Evolutionary conservation across 495 filamentous ascomycete species (phyloP), one percentile per base, ranked within the genome.

Genomic region (Hypoxylon trugodes): DNA sequence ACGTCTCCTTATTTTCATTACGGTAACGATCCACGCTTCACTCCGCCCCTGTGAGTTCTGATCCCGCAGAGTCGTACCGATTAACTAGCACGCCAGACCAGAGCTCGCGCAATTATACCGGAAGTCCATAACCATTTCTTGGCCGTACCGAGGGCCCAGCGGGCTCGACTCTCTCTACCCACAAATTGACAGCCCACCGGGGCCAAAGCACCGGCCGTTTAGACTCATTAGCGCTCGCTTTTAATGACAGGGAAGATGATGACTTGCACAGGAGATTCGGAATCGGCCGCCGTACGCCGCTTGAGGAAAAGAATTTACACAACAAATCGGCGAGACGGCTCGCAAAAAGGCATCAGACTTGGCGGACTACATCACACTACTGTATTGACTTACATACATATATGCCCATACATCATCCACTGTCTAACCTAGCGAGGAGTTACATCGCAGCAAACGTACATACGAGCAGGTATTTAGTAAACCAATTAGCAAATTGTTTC

Each of bases 201-300:
- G 52, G 15, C 52, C 46, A 48, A n/a, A 64, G 52, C 60, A 38
- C 21, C 38, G 52, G 51, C 47, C 38, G 45, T 51, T 64, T 51
- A 55, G 47, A 16, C 35, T 28, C 59, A 56, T 37, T 24, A 48
- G 32, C 49, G 36, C n/a, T n/a, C n/a, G 35, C 4, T 50, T 1
- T 25, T 50, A 60, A 38, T 36, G 54, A 50, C 56, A 61, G 51
- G 57, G 63, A 61, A 66, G 50, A 66, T 42, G 63, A 66, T 66
- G 63, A 66, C 57, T 61, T 66, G 63, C 63, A 28, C 46, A 57
- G 51, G 38, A 56, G 63, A 66, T 50, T 66, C 56, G 51, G 56
- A 56, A 66, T 57, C 63, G 49, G 38, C 55, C 55, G 49, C 55
- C 61, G 55, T 41, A 30, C 41, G n/a, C n/a, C n/a, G n/a, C n/a